phyloP scores from a whole-genome alignment of 2,329 filamentous ascomycete genomes.

The Macrophomina tecta region DNA sequence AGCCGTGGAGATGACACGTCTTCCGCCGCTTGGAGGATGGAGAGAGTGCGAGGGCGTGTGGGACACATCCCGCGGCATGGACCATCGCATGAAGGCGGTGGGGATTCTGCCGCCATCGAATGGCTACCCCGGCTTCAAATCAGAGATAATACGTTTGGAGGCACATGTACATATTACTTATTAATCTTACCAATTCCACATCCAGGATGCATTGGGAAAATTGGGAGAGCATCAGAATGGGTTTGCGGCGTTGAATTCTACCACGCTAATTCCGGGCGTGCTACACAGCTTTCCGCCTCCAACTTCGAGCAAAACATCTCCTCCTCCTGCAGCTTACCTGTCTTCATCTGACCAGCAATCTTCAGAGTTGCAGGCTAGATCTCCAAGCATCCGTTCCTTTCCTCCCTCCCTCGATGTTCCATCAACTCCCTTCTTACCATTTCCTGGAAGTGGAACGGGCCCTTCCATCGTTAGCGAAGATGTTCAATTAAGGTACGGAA shows the following conservation, averaged over 20 bases:
- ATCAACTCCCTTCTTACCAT: slow-evolving; percentile 56
- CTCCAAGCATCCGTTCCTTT: slow-evolving; percentile 53
- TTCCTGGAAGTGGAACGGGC: slow-evolving; percentile 63
- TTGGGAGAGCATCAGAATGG: too few relatives aligned
- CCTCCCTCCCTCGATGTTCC: slow-evolving; percentile 53
- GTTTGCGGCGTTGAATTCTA: slow-evolving; percentile 13
- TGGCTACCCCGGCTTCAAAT: too few relatives aligned
- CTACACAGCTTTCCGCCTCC: slow-evolving; percentile 9
- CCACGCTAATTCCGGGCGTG: slow-evolving; percentile 33
- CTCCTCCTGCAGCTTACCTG: slow-evolving; percentile 25
- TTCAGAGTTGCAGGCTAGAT: slow-evolving; percentile 60
- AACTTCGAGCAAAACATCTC: slow-evolving; percentile 26
- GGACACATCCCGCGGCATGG: too few relatives aligned
- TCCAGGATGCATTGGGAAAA: too few relatives aligned
- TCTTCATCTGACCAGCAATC: slow-evolving; percentile 25
- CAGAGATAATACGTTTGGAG: too few relatives aligned
- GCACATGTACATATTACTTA: too few relatives aligned
- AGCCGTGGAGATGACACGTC: too few relatives aligned
- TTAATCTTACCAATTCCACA: too few relatives aligned
- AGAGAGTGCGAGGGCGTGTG: too few relatives aligned
- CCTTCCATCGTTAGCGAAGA: slow-evolving; percentile 17
- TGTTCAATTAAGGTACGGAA: background rate
- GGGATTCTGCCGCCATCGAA: too few relatives aligned
- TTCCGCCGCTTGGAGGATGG: too few relatives aligned
- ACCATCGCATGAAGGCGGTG: too few relatives aligned